Conservation (phyloP, 805 yeast genomes). For the Naumovozyma dairenensis region DNA sequence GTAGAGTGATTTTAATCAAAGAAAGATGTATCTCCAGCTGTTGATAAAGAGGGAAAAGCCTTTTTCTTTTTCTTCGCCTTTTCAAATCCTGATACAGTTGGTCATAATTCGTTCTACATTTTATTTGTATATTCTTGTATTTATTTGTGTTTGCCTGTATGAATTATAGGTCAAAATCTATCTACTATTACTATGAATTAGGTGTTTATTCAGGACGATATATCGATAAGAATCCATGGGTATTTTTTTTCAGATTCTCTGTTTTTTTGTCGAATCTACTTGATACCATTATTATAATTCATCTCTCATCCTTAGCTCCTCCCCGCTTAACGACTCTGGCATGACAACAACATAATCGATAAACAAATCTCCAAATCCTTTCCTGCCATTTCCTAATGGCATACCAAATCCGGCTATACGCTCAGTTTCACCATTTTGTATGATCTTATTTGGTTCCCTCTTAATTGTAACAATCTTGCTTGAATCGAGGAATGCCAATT, state of each 20-base stretch:
- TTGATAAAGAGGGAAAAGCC: conserved; percentile 25
- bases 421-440: conserved; percentile 64
- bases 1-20: conserved; percentile 15
- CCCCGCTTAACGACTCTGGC: conserved; percentile 25
- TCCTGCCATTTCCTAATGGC: conserved; percentile 41
- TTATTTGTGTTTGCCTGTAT: no score
- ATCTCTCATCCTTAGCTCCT: conserved; percentile 8
- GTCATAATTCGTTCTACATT: conserved; percentile 30
- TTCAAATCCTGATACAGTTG: conserved; percentile 27
- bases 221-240: no score
- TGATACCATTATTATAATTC: no score
- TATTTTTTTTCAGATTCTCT: no score
- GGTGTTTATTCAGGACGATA: no score
- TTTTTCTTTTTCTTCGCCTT: conserved; percentile 23
- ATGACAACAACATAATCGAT: conserved; percentile 40
- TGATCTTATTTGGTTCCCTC: conserved; percentile 43
- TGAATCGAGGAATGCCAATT: conserved; percentile 56
- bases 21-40: conserved; percentile 33
- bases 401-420: conserved; percentile 68
- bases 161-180: no score
- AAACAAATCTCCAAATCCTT: conserved; percentile 42
- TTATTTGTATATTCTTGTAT: conserved; percentile 5
- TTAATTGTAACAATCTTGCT: conserved; percentile 37
- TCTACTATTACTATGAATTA: no score
- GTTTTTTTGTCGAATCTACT: no score